phyloP scores from a whole-genome alignment of 805 yeast genomes.

The Sugiyamaella mastotermitis region DNA sequence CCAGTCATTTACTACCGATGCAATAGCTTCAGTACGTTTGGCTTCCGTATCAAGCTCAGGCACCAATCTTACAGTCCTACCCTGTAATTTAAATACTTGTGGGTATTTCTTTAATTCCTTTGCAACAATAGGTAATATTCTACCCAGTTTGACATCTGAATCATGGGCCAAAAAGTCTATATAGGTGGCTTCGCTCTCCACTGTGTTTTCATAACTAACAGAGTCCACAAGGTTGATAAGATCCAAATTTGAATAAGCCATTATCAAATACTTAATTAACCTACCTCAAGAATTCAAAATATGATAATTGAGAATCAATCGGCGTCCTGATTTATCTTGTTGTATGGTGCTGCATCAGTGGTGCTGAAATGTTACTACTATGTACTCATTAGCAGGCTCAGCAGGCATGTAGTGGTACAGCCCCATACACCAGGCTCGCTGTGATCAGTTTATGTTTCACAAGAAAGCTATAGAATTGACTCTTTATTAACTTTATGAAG shows the following conservation, averaged over 20 bases:
- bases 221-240: slow-evolving; percentile 11
- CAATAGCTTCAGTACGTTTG: slow-evolving; percentile 35
- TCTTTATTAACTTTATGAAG: too few relatives aligned
- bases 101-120: slow-evolving; percentile 14
- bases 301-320: too few relatives aligned
- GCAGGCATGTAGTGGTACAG: too few relatives aligned
- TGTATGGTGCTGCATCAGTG: too few relatives aligned
- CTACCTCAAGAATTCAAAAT: too few relatives aligned
- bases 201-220: slow-evolving; percentile 9
- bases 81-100: slow-evolving; percentile 23
- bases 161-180: slow-evolving; percentile 25
- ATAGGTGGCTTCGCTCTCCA: slow-evolving; percentile 12
- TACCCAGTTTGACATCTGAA: slow-evolving; percentile 21
- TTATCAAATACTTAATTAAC: too few relatives aligned
- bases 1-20: slow-evolving; percentile 22
- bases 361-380: too few relatives aligned
- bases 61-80: slow-evolving; percentile 28
- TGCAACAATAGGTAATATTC: slow-evolving; percentile 22
- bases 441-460: too few relatives aligned
- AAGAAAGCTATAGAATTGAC: too few relatives aligned
- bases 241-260: background rate
- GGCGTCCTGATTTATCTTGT: too few relatives aligned
- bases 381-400: too few relatives aligned
- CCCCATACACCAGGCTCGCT: too few relatives aligned
- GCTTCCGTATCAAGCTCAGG: slow-evolving; percentile 34